Percentiles rank a stretch among this genome's conserved stretches.
Evolutionary conservation across 768 basidiomycete species (phyloP).

Genomic region (Coprinopsis marcescibilis): DNA sequence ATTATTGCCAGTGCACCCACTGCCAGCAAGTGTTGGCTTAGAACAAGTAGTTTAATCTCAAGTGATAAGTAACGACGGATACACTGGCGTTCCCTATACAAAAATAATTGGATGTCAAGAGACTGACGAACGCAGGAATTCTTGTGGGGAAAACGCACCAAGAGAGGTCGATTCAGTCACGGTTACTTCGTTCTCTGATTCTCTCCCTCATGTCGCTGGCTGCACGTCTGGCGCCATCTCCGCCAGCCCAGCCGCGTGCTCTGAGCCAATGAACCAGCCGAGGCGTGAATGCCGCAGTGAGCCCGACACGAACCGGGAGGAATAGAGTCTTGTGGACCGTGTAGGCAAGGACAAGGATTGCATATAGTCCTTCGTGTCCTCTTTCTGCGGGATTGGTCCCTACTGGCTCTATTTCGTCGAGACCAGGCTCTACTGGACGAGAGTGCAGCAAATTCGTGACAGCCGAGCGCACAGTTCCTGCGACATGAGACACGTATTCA

Average conservation of each 20-base stretch:
- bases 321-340: slow-evolving; percentile 94
- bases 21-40: too few relatives aligned
- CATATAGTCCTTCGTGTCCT: slow-evolving; percentile 76
- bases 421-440: slow-evolving; percentile 59
- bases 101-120: too few relatives aligned
- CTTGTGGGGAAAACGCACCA: neutral
- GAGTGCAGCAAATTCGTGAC: slow-evolving; percentile 40
- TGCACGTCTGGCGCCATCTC: slow-evolving; percentile 63
- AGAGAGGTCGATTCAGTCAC: slow-evolving; percentile 10
- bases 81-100: too few relatives aligned
- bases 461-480: slow-evolving; percentile 48
- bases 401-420: slow-evolving; percentile 53
- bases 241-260: slow-evolving; percentile 76
- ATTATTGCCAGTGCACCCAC: too few relatives aligned
- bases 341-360: slow-evolving; percentile 90
- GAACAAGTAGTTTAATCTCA: too few relatives aligned
- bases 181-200: slow-evolving; percentile 32
- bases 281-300: slow-evolving; percentile 85
- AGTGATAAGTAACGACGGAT: too few relatives aligned
- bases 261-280: slow-evolving; percentile 80
- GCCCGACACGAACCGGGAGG: slow-evolving; percentile 80
- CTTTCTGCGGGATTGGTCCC: slow-evolving; percentile 8
- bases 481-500: slow-evolving; percentile 75
- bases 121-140: too few relatives aligned
- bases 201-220: slow-evolving; percentile 46